Conservation (phyloP, 768 basidiomycete genomes). For the Coprinopsis cinerea region DNA sequence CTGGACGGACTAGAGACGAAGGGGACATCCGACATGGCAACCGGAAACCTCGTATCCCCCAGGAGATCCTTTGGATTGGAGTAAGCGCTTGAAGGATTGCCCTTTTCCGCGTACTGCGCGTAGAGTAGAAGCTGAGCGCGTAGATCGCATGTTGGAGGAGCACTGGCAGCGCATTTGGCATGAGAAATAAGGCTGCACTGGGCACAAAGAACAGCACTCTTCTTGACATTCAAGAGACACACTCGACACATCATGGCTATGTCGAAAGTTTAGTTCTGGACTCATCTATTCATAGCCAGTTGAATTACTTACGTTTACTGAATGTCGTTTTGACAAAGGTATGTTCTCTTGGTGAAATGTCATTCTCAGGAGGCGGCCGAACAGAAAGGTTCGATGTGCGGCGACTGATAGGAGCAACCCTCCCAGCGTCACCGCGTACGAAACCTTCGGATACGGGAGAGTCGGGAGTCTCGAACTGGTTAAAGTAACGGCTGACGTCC, state of each 20-base stretch:
- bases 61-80: conserved; percentile 47
- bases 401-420: conserved; percentile 30
- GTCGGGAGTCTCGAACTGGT: conserved; percentile 41
- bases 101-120: conserved; percentile 71
- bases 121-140: conserved; percentile 75
- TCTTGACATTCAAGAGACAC: conserved; percentile 75
- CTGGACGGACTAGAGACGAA: conserved; percentile 42
- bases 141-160: conserved; percentile 77
- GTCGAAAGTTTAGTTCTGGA: conserved; percentile 11
- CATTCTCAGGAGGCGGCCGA: conserved; percentile 35
- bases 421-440: conserved; percentile 30
- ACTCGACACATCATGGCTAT: conserved; percentile 85
- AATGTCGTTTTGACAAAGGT: conserved; percentile 90
- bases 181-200: conserved; percentile 89
- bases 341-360: conserved; percentile 66
- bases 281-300: too few species aligned
- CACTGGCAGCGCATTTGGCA: conserved; percentile 63
- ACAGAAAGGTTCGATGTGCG: conserved; percentile 35
- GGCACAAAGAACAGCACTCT: conserved; percentile 81
- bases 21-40: conserved; percentile 53
- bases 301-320: conserved; percentile 66
- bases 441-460: conserved; percentile 33
- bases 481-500: conserved; percentile 51
- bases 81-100: conserved; percentile 47
- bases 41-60: conserved; percentile 32